Base-by-base conservation (phyloP, 164 flowering plant species). In the Sedum album region DNA sequence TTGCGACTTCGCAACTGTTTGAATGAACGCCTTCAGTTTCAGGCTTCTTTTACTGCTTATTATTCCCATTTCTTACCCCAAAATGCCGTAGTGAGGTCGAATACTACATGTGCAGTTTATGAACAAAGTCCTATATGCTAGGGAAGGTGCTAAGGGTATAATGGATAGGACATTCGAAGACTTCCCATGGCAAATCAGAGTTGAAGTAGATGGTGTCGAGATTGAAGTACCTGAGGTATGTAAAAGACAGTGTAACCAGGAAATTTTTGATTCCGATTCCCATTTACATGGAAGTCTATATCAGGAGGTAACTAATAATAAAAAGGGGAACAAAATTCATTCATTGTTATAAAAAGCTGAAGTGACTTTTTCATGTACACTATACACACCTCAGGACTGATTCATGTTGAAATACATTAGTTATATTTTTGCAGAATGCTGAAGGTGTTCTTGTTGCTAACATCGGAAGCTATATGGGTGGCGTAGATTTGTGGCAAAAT, bases 401-500 rank as follows among this genome's bases (percentile, higher is more conserved):
- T n/a, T n/a, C n/a, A n/a, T n/a, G 18, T 65, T 36, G 60, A 46
- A 26, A 68, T 68, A 26, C 67, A 36, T 66, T 33, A 44, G 38
- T n/a, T 23, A 46, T 44, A 4, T 44, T 13, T 60, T 73, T 25
- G 53, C 81, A 95, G 99, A 97, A 95, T 78, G 96, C 97, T 28
- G 99, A 95, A 79, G 99, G 99, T 69, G 89, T 95, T 62, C 94
- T 95, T 80, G 94, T 95, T 60, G 91, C 89, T 31, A 92, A 95
- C 69, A 95, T 95, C 69, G 97, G 99, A 65, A 95, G 99, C 78
- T 95, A 93, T 80, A 94, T 94, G 98, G 98, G 97, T 60, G 98
- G 98, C 69, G 98, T 94, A 30, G 98, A 94, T 78, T 79, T 94
- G 76, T 94, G 99, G 99, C 97, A 92, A 73, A 92, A 90, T 75